These are phyloP conservation scores for Botryosphaeria dothidea DNA, from an alignment of 2,329 filamentous ascomycete genomes.

Conservation along the genomic window DNA sequence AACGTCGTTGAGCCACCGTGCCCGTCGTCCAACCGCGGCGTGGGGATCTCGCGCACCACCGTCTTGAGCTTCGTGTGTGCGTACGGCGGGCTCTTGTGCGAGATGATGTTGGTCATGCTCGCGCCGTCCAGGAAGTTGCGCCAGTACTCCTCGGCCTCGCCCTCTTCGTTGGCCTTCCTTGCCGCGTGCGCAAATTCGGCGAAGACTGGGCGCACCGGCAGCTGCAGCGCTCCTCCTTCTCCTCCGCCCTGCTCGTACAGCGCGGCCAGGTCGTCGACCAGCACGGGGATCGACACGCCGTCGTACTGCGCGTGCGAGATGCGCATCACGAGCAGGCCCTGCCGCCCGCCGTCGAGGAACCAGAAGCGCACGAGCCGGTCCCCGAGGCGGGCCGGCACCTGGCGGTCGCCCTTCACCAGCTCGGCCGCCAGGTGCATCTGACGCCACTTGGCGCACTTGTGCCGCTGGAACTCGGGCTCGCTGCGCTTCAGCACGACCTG, in stretches of 20 bases:
- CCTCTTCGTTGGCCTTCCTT: neutral
- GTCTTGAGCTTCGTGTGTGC: neutral
- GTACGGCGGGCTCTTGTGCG: constrained; percentile 3
- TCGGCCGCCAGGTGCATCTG: constrained; percentile 27
- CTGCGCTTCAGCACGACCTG: constrained; percentile 35
- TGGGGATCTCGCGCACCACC: neutral
- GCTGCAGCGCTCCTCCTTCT: neutral
- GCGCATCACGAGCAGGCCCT: constrained; percentile 34
- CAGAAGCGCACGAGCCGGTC: constrained; percentile 41
- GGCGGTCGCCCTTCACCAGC: constrained; percentile 32
- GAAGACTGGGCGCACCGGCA: neutral
- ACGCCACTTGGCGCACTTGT: constrained; percentile 31
- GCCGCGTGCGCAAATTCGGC: neutral
- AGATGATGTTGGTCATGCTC: constrained; percentile 1
- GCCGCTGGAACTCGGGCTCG: constrained; percentile 33
- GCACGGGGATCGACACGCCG: neutral
- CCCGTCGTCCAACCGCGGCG: neutral
- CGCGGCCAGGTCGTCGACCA: constrained; percentile 25
- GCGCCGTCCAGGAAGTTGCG: neutral
- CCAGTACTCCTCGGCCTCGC: neutral
- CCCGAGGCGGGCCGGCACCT: constrained; percentile 31
- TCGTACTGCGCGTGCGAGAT: constrained; percentile 25
- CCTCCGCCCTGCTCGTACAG: constrained; percentile 29
- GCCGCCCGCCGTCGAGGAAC: constrained; percentile 33
- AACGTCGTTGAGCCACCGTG: neutral